These are phyloP conservation scores for Saccharomyces hybrid DNA, from an alignment of 1,139 yeast species.

Conservation along the genomic window DNA sequence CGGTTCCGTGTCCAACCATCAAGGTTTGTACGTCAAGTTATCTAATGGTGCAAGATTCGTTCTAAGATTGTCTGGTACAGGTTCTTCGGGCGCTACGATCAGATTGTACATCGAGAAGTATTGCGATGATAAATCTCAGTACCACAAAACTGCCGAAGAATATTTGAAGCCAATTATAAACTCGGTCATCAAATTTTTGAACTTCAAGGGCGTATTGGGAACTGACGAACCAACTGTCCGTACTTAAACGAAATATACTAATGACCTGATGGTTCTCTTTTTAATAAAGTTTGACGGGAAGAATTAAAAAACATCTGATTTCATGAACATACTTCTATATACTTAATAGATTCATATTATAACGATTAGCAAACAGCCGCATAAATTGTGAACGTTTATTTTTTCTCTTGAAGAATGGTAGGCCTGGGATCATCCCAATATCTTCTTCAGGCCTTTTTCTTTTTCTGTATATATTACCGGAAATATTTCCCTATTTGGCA, in stretches of 20 bases:
- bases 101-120: conserved; percentile 86
- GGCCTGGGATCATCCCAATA: background rate
- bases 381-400: background rate
- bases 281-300: background rate
- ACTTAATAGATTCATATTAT: background rate
- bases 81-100: conserved; percentile 95
- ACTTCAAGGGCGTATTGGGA: conserved; percentile 67
- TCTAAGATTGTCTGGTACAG: conserved; percentile 91
- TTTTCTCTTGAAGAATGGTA: background rate
- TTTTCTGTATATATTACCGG: background rate
- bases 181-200: conserved; percentile 58
- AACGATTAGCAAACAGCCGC: background rate
- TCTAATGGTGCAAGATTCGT: conserved; percentile 79
- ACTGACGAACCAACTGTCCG: conserved; percentile 83
- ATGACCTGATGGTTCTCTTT: background rate
- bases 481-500: background rate
- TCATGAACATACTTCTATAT: background rate
- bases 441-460: background rate
- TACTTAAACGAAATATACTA: conserved; percentile 39
- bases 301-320: background rate
- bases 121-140: conserved; percentile 51
- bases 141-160: conserved; percentile 51
- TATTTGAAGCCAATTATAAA: conserved; percentile 58
- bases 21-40: conserved; percentile 80
- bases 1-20: conserved; percentile 84